Evolutionary conservation across 441 rosid genomes (phyloP), one percentile per base, ranked within the genome.

Genomic region (Aleurites moluccanus): DNA sequence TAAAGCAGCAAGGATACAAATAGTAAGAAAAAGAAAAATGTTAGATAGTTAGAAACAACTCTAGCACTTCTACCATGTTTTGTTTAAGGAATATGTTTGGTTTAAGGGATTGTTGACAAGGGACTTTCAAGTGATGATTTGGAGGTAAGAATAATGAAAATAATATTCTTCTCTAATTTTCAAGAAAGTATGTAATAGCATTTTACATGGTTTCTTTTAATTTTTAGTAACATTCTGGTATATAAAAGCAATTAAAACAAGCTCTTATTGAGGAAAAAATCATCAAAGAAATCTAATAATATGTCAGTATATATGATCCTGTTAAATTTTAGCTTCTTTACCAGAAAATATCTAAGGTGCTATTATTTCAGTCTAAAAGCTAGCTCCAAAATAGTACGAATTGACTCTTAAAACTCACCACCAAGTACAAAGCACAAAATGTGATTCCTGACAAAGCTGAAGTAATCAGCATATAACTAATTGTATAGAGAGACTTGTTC

Each of bases 371-470:
- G 53, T 15, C 15, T 11, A 49, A 16, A 49, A 59, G 11, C 38
- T n/a, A 27, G 9, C 20, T 20, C 16, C 40, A 44, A 5, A 67
- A 69, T 42, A 10, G 14, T 15, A 62, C 18, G 40, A 69, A 44
- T 25, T 30, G 40, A n/a, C 11, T 23, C n/a, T 20, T n/a, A 30
- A 47, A 28, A 40, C 77, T 75, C 61, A 78, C 84, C 84, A 81
- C 8, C 71, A 74, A 62, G 74, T 78, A 81, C 9, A 78, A 21
- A 15, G 74, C 72, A 64, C 52, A 67, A 63, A 75, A 78, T 53
- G 77, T 75, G 74, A 81, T 61, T 64, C 81, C 84, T 10, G 84
- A 72, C n/a, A 64, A 20, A 30, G 81, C 81, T 25, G 81, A 78
- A 62, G 84, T 81, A 61, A 81, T 72, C 55, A 78, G 56, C 77